These are phyloP conservation scores for Phoenix roebelenii DNA, from an alignment of 176 grass and related monocot species.

Conservation along the genomic window DNA sequence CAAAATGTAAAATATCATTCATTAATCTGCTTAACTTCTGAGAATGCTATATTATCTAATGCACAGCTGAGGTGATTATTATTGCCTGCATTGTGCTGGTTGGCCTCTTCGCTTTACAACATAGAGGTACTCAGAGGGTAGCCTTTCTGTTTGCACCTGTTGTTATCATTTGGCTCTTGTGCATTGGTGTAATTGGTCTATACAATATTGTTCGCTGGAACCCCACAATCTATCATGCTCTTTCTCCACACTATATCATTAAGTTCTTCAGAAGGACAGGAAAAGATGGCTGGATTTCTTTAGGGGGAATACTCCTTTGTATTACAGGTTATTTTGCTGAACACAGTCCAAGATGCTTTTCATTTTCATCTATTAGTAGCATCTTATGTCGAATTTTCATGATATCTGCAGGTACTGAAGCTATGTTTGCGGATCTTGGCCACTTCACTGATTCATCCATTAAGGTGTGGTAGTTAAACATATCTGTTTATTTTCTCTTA, in stretches of 20 bases:
- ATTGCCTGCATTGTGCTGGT: conserved; percentile 91
- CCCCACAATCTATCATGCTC: conserved; percentile 57
- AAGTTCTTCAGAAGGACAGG: conserved; percentile 74
- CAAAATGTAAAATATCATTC: too few relatives aligned
- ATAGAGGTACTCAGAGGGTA: conserved; percentile 85
- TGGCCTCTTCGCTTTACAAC: conserved; percentile 90
- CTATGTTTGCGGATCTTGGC: conserved; percentile 95
- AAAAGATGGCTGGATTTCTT: conserved; percentile 91
- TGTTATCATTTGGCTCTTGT: conserved; percentile 73
- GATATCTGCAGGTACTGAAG: conserved; percentile 70
- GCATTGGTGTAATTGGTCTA: conserved; percentile 62
- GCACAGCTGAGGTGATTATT: conserved; percentile 70
- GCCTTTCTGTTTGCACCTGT: conserved; percentile 90
- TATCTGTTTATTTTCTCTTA: conserved; percentile 4
- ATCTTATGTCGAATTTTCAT: neutral
- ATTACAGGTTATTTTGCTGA: conserved; percentile 55
- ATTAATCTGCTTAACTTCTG: too few relatives aligned
- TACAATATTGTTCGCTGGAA: conserved; percentile 91
- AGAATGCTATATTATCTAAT: neutral
- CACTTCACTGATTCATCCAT: conserved; percentile 84
- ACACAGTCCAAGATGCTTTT: too few relatives aligned
- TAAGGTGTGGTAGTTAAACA: conserved; percentile 45
- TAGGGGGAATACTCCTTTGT: conserved; percentile 89
- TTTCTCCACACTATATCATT: conserved; percentile 76
- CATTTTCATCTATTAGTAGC: neutral